Base-by-base conservation (phyloP, 441 rosid species). In the Populus hybrid region DNA sequence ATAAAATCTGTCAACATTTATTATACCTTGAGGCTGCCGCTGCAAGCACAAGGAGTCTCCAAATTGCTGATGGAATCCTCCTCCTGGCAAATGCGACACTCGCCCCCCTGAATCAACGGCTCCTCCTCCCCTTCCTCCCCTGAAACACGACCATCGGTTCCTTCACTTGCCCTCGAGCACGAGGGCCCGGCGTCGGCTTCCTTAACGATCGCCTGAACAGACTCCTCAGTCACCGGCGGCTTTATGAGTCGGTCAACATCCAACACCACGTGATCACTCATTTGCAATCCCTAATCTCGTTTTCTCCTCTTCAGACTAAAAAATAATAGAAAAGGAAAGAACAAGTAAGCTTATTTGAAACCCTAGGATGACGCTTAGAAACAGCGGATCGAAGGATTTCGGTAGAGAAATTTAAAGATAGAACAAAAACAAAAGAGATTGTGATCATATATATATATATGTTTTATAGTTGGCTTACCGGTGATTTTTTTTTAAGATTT, bases 31-130 rank as follows among this genome's bases (percentile, higher is more conserved):
- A 95, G 86, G 84, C 98, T 95, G 69, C 98, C 99, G 80, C 87
- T 90, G 82, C 99, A 95, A 75, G 91, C 86, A 81, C 98, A 95
- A 66, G 98, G 99, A 36, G 88, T 81, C 89, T 95, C 99, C 81
- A 95, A 83, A 82, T 84, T 94, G 82, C 71, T 73, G 36, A 90
- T 10, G 8, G 89, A 87, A 82, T 89, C 97, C 81, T 95, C 99
- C 76, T 95, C 99, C 76, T 93, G 96, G 84, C 99, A 95, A 87
- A 95, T 95, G 82, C 98, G 95, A 78, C 99, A 95, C 80, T 95
- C 99, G 42, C 82, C 94, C 23, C 77, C 85, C 79, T 78, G 87
- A 87, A 95, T 88, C 79, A 95, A 87, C 70, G 95, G 95, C 78
- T 89, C 88, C 38, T 87, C 88, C 81, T 93, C 31, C 4, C 31